Evolutionary conservation across 805 yeast genomes (phyloP), one percentile per base, ranked within the genome.

Genomic region (Limtongia smithiae): DNA sequence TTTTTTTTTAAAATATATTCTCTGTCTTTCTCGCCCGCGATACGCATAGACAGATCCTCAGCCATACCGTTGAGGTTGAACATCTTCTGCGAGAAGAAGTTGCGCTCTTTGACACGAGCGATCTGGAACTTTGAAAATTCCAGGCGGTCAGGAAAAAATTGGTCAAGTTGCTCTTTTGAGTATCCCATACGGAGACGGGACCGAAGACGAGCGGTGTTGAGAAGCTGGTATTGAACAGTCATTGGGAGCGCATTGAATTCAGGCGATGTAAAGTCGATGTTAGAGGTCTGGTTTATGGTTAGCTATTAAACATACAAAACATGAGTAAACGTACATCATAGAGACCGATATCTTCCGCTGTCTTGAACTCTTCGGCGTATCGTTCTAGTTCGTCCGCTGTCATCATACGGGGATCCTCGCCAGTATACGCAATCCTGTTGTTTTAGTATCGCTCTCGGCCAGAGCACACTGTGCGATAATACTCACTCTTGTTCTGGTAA

Each of bases 171-270:
- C n/a, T 85, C 89, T 49, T 89, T 86, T 0, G 91, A 74, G 62
- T 85, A 90, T 1, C 99, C 99, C 95, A 93, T 83, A 69, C 99
- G 80, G 64, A 93, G 75, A 50, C 99, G 71, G 0, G 97, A 90
- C 54, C 88, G 76, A 22, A 89, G 69, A 48, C 99, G 67, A 14
- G 95, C 75, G 51, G 86, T 87, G 8, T 93, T 86, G 11, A 93
- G 69, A 3, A 88, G 79, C 78, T 89, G 87, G 63, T 93, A 93
- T 63, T 89, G 96, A 0, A 95, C 82, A 0, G 89, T 78, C 42
- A 82, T 70, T 0, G 98, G 96, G n/a, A 93, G 69, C 18, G 74
- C 73, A 11, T 75, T 72, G 62, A 93, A 93, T 55, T 85, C 89
- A 20, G 77, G 68, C 0, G 97, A 89, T 3, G 81, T 76, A 8